These are phyloP conservation scores for Dictyostelium intermedium DNA, from an alignment of 78 protist genomes.

Conservation along the genomic window DNA sequence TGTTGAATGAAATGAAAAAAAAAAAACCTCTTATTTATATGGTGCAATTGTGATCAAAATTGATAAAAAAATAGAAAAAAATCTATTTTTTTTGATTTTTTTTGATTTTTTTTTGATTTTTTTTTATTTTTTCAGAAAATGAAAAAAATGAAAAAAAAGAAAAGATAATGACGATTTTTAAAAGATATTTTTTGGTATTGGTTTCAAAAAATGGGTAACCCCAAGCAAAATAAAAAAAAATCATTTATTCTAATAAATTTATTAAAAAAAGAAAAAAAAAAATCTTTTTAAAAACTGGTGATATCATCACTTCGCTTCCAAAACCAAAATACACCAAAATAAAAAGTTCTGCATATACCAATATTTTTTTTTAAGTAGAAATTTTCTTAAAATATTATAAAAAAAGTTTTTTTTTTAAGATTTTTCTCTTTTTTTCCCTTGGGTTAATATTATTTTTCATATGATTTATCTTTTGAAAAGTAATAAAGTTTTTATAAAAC, in stretches of 20 bases:
- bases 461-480: too few species aligned
- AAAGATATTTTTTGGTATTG: not conserved
- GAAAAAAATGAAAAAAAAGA: not conserved
- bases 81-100: not conserved
- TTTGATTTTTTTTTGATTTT: not conserved
- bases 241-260: not conserved
- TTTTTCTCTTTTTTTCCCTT: too few species aligned
- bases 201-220: not conserved
- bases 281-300: not conserved
- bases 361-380: too few species aligned
- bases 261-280: not conserved
- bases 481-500: too few species aligned
- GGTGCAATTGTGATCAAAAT: not conserved
- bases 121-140: not conserved
- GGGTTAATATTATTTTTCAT: too few species aligned
- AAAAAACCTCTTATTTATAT: not conserved
- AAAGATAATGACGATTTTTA: not conserved
- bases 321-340: too few species aligned
- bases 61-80: not conserved
- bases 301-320: not conserved
- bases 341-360: too few species aligned
- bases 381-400: too few species aligned
- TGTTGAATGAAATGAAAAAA: not conserved
- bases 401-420: too few species aligned
- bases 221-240: not conserved